Percentiles rank a stretch among this genome's conserved stretches.
Evolutionary conservation across 805 yeast genomes (phyloP).

Genomic region (Pichia phayaonensis): DNA sequence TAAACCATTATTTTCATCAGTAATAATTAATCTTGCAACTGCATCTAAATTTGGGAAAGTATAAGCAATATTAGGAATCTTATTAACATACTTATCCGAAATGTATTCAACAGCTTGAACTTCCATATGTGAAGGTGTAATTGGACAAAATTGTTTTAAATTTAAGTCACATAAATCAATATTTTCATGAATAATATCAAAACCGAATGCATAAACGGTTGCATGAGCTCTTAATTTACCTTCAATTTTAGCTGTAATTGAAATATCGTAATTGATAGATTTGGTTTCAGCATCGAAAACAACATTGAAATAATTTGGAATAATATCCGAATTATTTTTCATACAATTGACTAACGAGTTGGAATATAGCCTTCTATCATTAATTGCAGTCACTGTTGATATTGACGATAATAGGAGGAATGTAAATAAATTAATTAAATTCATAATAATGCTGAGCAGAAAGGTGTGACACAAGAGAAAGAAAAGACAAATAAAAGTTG

Average conservation of each 20-base stretch:
- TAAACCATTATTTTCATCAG: slow-evolving; percentile 29
- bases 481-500: no score
- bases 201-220: slow-evolving; percentile 81
- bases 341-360: slow-evolving; percentile 81
- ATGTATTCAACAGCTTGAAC: slow-evolving; percentile 64
- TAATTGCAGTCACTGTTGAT: slow-evolving; percentile 10
- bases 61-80: slow-evolving; percentile 80
- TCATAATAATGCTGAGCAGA: background rate
- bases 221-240: slow-evolving; percentile 64
- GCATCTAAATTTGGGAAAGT: slow-evolving; percentile 85
- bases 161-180: slow-evolving; percentile 59
- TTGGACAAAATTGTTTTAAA: slow-evolving; percentile 88
- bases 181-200: slow-evolving; percentile 49
- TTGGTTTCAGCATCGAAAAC: slow-evolving; percentile 64
- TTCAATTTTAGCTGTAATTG: slow-evolving; percentile 58
- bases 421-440: background rate
- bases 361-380: slow-evolving; percentile 41
- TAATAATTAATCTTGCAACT: slow-evolving; percentile 48
- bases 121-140: slow-evolving; percentile 74
- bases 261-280: slow-evolving; percentile 60
- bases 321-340: slow-evolving; percentile 61
- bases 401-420: background rate
- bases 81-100: slow-evolving; percentile 37
- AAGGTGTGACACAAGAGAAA: no score
- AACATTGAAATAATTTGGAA: slow-evolving; percentile 70